Evolutionary conservation across 495 filamentous ascomycete genomes (phyloP).

Genomic region (Friedmanniomyces simplex): DNA sequence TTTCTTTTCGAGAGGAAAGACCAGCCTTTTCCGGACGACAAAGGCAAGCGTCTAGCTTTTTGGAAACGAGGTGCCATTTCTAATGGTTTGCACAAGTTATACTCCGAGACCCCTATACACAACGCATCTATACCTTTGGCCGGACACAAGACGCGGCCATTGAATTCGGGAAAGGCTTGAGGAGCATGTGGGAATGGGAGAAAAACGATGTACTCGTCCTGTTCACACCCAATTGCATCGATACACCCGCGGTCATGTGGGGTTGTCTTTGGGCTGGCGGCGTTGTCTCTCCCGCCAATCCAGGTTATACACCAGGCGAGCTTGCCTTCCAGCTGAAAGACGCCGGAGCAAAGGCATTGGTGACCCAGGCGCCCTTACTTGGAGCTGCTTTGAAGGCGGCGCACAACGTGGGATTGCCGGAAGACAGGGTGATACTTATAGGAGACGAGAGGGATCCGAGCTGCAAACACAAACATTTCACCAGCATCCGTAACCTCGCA

Average conservation of each 20-base stretch:
- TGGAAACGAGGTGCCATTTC: too few relatives aligned
- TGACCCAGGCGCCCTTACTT: conserved; percentile 57
- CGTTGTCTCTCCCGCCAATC: conserved; percentile 70
- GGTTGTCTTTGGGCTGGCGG: conserved; percentile 79
- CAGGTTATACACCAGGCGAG: conserved; percentile 73
- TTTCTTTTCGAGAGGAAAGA: conserved; percentile 65
- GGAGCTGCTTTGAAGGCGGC: conserved; percentile 55
- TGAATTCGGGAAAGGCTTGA: conserved; percentile 71
- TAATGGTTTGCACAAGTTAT: conserved; percentile 58
- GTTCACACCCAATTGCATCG: conserved; percentile 32
- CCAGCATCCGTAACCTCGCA: too few relatives aligned
- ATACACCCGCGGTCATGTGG: conserved; percentile 48
- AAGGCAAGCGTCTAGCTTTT: conserved; percentile 36
- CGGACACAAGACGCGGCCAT: conserved; percentile 37
- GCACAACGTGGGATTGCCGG: conserved; percentile 51
- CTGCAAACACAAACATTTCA: conserved; percentile 61
- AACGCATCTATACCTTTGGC: too few relatives aligned
- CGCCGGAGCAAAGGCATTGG: conserved; percentile 62
- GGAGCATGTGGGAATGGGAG: conserved; percentile 59
- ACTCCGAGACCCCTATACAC: conserved; percentile 56
- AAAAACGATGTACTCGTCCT: conserved; percentile 49
- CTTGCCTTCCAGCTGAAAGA: conserved; percentile 80
- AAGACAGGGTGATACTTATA: conserved; percentile 60
- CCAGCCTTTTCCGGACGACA: conserved; percentile 53
- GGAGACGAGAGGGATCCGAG: conserved; percentile 56